Evolutionary conservation across 177 flowering plant species (phyloP).

Genomic region (Vitis hybrid): DNA sequence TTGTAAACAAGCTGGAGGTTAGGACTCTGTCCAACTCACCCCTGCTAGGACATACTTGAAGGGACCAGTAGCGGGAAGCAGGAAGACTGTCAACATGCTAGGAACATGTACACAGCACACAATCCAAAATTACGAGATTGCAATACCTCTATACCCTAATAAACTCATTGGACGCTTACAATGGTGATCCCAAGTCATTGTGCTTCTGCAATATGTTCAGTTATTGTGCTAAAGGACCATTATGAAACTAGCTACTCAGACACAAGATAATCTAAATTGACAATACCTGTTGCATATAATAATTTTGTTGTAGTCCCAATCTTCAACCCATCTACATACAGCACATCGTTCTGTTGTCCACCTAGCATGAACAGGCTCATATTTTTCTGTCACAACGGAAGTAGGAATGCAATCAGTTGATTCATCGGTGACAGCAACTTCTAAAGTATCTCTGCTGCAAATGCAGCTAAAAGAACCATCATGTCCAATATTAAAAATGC

Average conservation of each 20-base stretch:
- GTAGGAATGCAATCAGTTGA: background rate
- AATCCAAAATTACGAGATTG: too few species aligned
- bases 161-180: too few species aligned
- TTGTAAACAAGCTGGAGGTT: too few species aligned
- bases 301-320: slow-evolving; percentile 98
- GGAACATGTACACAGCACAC: too few species aligned
- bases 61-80: too few species aligned
- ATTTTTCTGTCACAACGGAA: slow-evolving; percentile 51
- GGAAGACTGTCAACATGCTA: too few species aligned
- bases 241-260: background rate
- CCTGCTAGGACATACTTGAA: too few species aligned
- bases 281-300: slow-evolving; percentile 89
- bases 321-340: slow-evolving; percentile 97
- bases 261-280: background rate
- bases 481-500: background rate
- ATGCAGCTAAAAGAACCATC: background rate
- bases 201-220: too few species aligned
- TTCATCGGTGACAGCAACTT: background rate
- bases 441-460: background rate
- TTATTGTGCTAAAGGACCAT: too few species aligned
- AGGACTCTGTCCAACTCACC: too few species aligned
- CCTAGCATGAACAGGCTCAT: slow-evolving; percentile 86
- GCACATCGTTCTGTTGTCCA: slow-evolving; percentile 99
- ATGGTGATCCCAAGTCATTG: too few species aligned
- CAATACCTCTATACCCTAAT: too few species aligned